Conservation (phyloP, 2,329 filamentous ascomycete genomes). For the Hymenoscyphus fructigenus region DNA sequence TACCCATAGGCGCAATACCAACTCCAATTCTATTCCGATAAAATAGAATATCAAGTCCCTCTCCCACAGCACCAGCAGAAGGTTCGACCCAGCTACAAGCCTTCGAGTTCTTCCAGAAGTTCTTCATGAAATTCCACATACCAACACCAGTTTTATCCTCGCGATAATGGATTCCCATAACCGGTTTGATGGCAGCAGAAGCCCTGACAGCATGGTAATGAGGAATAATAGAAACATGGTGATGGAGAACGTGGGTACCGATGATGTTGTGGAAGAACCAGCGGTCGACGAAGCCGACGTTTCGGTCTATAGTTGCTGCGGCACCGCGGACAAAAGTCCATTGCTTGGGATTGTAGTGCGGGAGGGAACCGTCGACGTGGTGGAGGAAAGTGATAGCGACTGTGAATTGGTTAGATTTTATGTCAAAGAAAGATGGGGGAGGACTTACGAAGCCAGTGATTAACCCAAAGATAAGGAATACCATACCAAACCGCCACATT, state of each 20-base stretch:
- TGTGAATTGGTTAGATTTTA: constrained; percentile 37
- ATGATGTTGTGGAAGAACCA: constrained; percentile 92
- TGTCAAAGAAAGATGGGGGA: not conserved
- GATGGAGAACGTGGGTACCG: constrained; percentile 96
- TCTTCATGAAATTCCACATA: constrained; percentile 76
- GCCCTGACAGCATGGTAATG: constrained; percentile 97
- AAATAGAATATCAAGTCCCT: constrained; percentile 88
- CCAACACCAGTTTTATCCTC: constrained; percentile 71
- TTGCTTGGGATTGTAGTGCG: constrained; percentile 81
- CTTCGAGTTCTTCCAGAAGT: constrained; percentile 77
- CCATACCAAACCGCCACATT: constrained; percentile 96
- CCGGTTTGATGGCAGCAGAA: constrained; percentile 84
- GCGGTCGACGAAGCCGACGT: constrained; percentile 94
- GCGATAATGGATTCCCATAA: constrained; percentile 97
- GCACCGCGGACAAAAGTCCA: constrained; percentile 96
- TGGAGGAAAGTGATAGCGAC: constrained; percentile 97
- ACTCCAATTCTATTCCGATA: constrained; percentile 93
- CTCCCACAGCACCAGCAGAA: constrained; percentile 73
- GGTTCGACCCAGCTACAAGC: constrained; percentile 98
- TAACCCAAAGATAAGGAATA: constrained; percentile 93
- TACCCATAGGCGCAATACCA: constrained; percentile 46
- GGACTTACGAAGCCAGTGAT: constrained; percentile 94
- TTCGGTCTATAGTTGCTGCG: constrained; percentile 92
- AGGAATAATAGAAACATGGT: constrained; percentile 93
- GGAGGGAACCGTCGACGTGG: constrained; percentile 91